These are phyloP conservation scores for Leccinum fuscescens DNA, from an alignment of 1,284 basidiomycete genomes.

Conservation along the genomic window DNA sequence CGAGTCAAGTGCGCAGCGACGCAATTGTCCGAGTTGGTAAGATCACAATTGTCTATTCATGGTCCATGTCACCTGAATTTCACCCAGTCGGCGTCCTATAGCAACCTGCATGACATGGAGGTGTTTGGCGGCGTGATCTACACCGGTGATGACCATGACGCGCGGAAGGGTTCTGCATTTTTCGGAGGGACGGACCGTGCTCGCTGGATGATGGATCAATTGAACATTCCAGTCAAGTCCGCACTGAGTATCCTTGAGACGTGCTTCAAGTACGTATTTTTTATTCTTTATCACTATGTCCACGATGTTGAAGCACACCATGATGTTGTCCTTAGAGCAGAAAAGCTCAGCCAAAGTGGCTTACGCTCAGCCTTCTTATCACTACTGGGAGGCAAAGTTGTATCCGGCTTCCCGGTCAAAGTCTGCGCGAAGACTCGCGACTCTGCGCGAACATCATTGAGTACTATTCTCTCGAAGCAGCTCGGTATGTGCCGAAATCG, in stretches of 20 bases:
- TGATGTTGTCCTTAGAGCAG: too few relatives aligned
- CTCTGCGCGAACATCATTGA: background rate
- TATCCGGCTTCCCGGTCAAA: background rate
- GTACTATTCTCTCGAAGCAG: background rate
- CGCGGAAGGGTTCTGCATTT: background rate
- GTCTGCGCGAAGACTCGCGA: background rate
- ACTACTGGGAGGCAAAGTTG: background rate
- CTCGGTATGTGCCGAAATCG: background rate
- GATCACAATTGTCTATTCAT: background rate
- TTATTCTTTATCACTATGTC: too few relatives aligned
- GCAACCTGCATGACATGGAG: background rate
- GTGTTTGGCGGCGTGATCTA: background rate
- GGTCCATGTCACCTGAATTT: background rate
- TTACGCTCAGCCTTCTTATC: background rate
- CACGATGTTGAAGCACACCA: too few relatives aligned
- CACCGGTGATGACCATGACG: background rate
- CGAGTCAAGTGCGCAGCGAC: background rate
- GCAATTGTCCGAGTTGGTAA: background rate
- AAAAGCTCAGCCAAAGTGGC: background rate
- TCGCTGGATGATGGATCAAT: background rate
- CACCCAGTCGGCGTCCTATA: background rate
- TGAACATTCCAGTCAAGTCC: background rate
- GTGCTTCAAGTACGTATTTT: background rate
- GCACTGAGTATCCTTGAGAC: background rate
- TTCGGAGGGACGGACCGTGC: background rate